Evolutionary conservation across 2,329 filamentous ascomycete species (phyloP).

Genomic region (Botrytis byssoidea): DNA sequence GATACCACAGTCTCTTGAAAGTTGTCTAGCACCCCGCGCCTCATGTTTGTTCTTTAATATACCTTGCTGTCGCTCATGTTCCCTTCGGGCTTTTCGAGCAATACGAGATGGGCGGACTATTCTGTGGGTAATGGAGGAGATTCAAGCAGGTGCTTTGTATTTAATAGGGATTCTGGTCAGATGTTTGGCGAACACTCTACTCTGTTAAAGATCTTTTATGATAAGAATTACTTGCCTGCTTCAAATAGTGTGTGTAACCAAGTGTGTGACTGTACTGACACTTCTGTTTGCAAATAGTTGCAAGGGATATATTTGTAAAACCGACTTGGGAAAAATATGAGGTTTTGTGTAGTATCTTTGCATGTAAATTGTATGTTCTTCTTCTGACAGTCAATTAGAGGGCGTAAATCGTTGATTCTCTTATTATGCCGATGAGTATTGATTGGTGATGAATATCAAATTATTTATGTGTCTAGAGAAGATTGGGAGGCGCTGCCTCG

Average conservation of each 20-base stretch:
- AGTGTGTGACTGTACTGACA: background rate
- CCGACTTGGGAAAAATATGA: background rate
- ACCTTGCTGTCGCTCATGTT: conserved; percentile 21
- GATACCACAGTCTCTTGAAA: background rate
- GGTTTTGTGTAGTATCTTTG: background rate
- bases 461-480: background rate
- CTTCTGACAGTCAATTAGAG: background rate
- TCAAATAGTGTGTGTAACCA: background rate
- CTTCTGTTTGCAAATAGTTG: background rate
- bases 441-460: background rate
- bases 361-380: background rate
- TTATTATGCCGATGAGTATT: background rate
- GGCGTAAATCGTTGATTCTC: background rate
- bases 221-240: background rate
- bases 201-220: background rate
- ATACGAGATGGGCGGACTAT: conserved; percentile 23
- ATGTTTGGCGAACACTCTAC: background rate
- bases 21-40: background rate
- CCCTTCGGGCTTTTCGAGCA: conserved; percentile 16
- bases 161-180: background rate
- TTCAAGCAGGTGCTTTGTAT: background rate
- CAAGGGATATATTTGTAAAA: background rate
- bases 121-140: background rate
- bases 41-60: background rate
- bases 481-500: background rate